Conservation (phyloP, 495 filamentous ascomycete species). For the Aspergillus egyptiacus region DNA sequence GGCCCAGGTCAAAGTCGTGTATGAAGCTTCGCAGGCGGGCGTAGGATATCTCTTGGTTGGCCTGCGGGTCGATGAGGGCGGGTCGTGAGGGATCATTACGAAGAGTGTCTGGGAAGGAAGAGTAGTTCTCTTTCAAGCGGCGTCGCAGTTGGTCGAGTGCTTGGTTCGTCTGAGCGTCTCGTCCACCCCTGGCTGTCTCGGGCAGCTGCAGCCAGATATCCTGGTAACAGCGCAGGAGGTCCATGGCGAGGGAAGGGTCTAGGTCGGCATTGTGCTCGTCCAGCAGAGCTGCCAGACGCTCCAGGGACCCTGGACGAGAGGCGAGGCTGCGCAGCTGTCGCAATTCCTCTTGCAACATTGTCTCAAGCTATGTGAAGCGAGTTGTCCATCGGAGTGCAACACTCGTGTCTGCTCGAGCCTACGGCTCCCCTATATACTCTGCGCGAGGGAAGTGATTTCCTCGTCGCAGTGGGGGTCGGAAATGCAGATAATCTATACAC, state of each 20-base stretch:
- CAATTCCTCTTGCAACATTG: background rate
- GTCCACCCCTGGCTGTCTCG: background rate
- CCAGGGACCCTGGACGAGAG: background rate
- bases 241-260: background rate
- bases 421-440: too few species aligned
- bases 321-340: background rate
- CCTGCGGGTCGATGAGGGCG: background rate
- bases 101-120: background rate
- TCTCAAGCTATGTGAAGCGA: too few species aligned
- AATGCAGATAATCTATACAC: too few species aligned
- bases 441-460: too few species aligned
- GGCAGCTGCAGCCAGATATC: slow-evolving; percentile 3
- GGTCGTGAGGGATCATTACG: background rate
- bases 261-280: background rate
- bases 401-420: too few species aligned
- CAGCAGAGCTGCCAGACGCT: background rate
- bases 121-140: background rate
- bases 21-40: background rate
- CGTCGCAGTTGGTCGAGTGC: background rate
- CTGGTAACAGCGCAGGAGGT: slow-evolving; percentile 2
- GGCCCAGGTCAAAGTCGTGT: background rate
- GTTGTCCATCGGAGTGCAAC: too few species aligned
- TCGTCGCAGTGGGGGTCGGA: too few species aligned
- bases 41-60: slow-evolving; percentile 1
- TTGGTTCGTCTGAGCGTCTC: background rate